Base-by-base conservation (phyloP, 208 protist genomes). In the Crithidia acanthocephali region DNA sequence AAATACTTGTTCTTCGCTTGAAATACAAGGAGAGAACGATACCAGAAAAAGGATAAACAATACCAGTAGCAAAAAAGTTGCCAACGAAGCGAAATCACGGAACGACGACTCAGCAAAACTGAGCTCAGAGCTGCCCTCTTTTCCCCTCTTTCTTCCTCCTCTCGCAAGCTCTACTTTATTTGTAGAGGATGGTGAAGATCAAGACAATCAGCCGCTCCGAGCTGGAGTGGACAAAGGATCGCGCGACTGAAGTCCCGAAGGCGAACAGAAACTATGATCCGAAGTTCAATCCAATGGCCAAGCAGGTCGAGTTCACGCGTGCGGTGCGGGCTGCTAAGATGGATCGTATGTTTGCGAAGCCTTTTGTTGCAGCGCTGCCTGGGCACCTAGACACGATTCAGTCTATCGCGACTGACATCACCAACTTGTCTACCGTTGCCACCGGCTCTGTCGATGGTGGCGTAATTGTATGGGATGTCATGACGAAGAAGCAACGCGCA, bases 281-380 rank as follows among this genome's bases (percentile, higher is more conserved):
- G 0, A 94, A 91, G 67, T 91, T 96, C 35, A 98, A 99, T 74
- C 96, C 97, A 6, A 98, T 99, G 87, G 93, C 98, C 45, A 96
- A 98, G 73, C 95, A 98, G 73, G 82, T 98, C 8, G 98, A 99
- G 80, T 99, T 99, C 77, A 97, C 90, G 15, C 88, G 98, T 37
- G 98, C 98, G 25, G 83, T 99, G 27, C 93, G 95, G 71, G 94
- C 98, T 15, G 91, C 90, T 9, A 99, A 99, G 71, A 79, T 99
- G 55, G 98, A 99, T 76, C 88, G 94, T 25, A 94, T 98, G 83
- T 99, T 99, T 82, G 96, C 98, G 10, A 99, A 98, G 74, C 98
- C 98, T 28, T 99, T 99, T 85, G 77, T 99, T 13, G 89, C 83
- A 11, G 86, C 94, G 2, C 74, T 98, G 9, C 63, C 78, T 40